These are phyloP conservation scores for Paecilomyces variotii DNA, from an alignment of 2,329 filamentous ascomycete genomes.

Conservation along the genomic window DNA sequence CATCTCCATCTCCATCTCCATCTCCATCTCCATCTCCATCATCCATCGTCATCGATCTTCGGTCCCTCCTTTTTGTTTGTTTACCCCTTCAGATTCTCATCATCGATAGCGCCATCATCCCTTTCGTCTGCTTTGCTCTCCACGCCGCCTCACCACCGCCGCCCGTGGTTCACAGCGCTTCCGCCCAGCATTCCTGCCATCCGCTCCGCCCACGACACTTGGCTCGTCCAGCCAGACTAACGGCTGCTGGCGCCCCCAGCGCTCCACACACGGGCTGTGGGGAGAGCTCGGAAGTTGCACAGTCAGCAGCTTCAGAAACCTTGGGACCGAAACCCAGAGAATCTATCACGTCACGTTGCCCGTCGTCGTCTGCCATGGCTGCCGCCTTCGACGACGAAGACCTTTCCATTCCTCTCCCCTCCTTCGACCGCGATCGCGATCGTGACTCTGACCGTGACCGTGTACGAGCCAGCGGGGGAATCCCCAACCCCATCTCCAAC, in stretches of 20 bases:
- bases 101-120: not conserved
- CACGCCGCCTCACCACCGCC: too few relatives aligned
- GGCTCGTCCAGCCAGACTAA: not conserved
- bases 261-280: not conserved
- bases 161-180: not conserved
- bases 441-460: constrained; percentile 10
- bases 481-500: constrained; percentile 17
- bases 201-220: not conserved
- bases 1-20: too few relatives aligned
- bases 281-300: constrained; percentile 7
- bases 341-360: constrained; percentile 32
- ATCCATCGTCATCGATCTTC: not conserved
- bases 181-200: not conserved
- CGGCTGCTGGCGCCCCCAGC: not conserved
- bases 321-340: constrained; percentile 11
- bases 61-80: not conserved
- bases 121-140: too few relatives aligned
- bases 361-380: constrained; percentile 21
- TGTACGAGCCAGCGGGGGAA: constrained; percentile 14
- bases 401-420: constrained; percentile 62
- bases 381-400: constrained; percentile 67
- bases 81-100: not conserved
- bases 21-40: not conserved
- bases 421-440: constrained; percentile 21
- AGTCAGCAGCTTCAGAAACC: constrained; percentile 12